Evolutionary conservation across 192 early-diverging fungal genomes (phyloP).

Genomic region (Diversispora eburnea): DNA sequence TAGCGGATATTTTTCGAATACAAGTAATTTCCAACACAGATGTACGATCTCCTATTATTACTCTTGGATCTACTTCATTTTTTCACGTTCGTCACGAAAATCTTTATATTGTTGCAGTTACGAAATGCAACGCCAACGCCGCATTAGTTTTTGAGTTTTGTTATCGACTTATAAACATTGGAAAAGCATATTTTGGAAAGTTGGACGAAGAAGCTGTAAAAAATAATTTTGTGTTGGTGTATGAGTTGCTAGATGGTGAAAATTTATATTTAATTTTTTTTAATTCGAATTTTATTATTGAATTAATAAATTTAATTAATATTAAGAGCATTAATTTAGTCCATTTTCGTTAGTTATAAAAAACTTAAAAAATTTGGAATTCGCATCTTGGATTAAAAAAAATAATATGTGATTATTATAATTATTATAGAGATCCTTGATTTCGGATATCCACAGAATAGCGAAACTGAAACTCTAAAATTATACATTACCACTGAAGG

Average conservation of each 20-base stretch:
- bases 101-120: constrained; percentile 82
- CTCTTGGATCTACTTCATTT: constrained; percentile 86
- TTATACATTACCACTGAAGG: constrained; percentile 85
- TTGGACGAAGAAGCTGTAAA: constrained; percentile 83
- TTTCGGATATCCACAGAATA: constrained; percentile 86
- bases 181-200: constrained; percentile 73
- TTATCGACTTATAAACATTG: constrained; percentile 68
- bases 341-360: too few species aligned
- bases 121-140: constrained; percentile 75
- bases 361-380: too few species aligned
- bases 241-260: constrained; percentile 76
- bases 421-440: constrained; percentile 65
- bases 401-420: not conserved
- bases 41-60: constrained; percentile 83
- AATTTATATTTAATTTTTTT: not conserved
- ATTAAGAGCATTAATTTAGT: not conserved
- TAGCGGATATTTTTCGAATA: constrained; percentile 95
- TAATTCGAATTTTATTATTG: too few species aligned
- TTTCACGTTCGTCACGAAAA: constrained; percentile 98
- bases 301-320: too few species aligned
- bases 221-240: constrained; percentile 84
- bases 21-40: constrained; percentile 92
- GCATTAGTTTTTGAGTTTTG: constrained; percentile 81
- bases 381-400: too few species aligned
- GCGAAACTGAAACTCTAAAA: constrained; percentile 77